A percentile compares a stretch with the other conserved stretches of the same genome.
These are phyloP conservation scores for Cyathus striatus DNA, from an alignment of 768 basidiomycete species.

Conservation along the genomic window DNA sequence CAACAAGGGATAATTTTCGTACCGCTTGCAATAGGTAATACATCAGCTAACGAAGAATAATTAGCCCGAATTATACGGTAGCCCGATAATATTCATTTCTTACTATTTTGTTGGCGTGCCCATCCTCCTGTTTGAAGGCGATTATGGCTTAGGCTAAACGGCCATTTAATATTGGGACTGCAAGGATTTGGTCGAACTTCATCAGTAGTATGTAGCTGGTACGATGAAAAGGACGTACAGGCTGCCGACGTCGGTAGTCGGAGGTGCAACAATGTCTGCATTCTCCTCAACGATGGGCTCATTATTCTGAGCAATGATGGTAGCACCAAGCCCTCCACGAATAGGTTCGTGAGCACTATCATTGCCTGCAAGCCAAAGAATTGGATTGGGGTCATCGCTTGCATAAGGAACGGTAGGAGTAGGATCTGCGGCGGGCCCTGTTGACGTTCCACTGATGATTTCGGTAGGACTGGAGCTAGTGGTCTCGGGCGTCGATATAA, in stretches of 20 bases:
- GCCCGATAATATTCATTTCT: too few species aligned
- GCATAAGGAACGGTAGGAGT: conserved; percentile 40
- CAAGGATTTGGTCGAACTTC: too few species aligned
- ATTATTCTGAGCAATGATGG: conserved; percentile 55
- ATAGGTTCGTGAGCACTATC: conserved; percentile 22
- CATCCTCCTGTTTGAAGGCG: conserved; percentile 60
- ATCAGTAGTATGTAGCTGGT: background rate
- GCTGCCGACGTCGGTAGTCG: conserved; percentile 53
- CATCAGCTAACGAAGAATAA: conserved; percentile 38
- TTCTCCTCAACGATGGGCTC: conserved; percentile 49
- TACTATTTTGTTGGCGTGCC: conserved; percentile 59
- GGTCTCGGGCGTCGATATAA: conserved; percentile 5
- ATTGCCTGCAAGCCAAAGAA: conserved; percentile 1
- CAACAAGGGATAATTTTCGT: conserved; percentile 5
- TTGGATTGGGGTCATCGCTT: conserved; percentile 29
- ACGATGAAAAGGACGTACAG: conserved; percentile 24
- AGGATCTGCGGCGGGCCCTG: conserved; percentile 17
- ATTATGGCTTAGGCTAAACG: conserved; percentile 56
- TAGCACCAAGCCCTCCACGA: conserved; percentile 37
- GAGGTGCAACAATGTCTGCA: conserved; percentile 52
- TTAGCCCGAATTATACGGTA: too few species aligned
- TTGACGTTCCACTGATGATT: conserved; percentile 8
- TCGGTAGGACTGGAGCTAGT: background rate
- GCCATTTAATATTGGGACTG: conserved; percentile 52
- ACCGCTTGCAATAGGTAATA: conserved; percentile 42